Evolutionary conservation across 331 rosid species (phyloP), one percentile per base, ranked within the genome.

Genomic region (Dryas integrifolia): DNA sequence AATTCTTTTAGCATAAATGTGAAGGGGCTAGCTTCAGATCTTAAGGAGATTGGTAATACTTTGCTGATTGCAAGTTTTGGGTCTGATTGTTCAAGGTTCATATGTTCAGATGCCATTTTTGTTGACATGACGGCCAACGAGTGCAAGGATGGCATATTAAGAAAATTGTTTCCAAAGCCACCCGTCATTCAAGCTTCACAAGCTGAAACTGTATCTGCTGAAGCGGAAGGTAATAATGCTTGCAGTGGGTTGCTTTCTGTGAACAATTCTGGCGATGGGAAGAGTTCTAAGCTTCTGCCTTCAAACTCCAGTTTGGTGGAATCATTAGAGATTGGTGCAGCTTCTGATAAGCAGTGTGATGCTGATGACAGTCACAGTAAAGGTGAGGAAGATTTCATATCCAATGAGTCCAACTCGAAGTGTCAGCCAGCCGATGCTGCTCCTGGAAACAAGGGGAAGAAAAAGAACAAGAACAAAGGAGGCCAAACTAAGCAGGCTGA

Each of bases 11-110:
- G 3, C 41, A 8, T 44, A 7, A 15, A 63, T n/a, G 24, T 72
- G n/a, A 74, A 61, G 47, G 85, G 62, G 60, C 56, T 85, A 45
- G 92, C 90, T 10, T 61, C 72, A 77, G 90, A 90, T 50, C 86
- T 92, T 72, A 74, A 75, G 68, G 45, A 53, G 69, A 69, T 86
- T 50, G 81, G 52, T 55, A 82, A 92, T 75, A 82, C 88, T 41
- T 75, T 92, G 77, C 87, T 89, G 5, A 65, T 86, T 76, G 92
- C 79, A 15, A 79, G 72, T 41, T 69, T 81, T 24, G 58, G 72
- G 59, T 39, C 39, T 56, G 70, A 68, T 61, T 21, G 52, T 59
- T 11, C 79, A 1, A 55, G 51, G 26, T n/a, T n/a, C 10, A 7
- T 11, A 0, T 41, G 67, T 62, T 66, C 74, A 16, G 72, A 69